These are phyloP conservation scores for Vavraia culicis DNA, from an alignment of 371 early-diverging fungal species.

Conservation along the genomic window DNA sequence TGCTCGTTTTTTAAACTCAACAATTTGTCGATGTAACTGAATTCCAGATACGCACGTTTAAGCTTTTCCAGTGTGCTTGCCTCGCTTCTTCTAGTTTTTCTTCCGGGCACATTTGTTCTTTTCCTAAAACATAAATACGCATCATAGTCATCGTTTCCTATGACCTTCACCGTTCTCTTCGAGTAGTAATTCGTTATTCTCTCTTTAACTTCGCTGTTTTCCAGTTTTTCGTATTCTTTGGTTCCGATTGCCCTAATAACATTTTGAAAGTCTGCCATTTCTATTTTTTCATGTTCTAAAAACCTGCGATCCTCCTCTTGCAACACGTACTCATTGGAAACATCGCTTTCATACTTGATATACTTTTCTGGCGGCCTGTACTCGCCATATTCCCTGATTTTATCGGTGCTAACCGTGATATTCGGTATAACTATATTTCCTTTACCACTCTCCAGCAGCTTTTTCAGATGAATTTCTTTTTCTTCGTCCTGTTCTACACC, in stretches of 20 bases:
- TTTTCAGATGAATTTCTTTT: constrained; percentile 26
- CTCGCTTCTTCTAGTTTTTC: constrained; percentile 35
- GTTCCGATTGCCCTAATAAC: neutral
- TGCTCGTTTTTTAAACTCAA: constrained; percentile 3
- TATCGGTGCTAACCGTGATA: too few species aligned
- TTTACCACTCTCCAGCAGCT: constrained; percentile 10
- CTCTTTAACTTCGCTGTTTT: constrained; percentile 1
- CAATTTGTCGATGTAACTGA: constrained; percentile 7
- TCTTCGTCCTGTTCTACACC: constrained; percentile 30
- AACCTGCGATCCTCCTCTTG: constrained; percentile 9
- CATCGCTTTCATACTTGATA: constrained; percentile 24
- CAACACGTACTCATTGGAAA: constrained; percentile 21
- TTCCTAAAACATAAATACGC: constrained; percentile 35
- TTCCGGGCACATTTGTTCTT: constrained; percentile 25
- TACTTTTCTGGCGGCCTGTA: constrained; percentile 2
- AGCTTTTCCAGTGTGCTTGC: constrained; percentile 20
- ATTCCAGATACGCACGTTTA: constrained; percentile 14
- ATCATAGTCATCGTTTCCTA: constrained; percentile 11
- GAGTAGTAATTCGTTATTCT: constrained; percentile 1
- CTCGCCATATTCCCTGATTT: too few species aligned
- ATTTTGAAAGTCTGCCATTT: neutral
- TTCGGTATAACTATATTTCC: too few species aligned
- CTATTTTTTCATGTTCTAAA: neutral
- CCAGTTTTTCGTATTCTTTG: neutral
- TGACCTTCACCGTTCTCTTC: constrained; percentile 12